phyloP scores from a whole-genome alignment of 2,329 filamentous ascomycete species.

The Exophiala dermatitidis region DNA sequence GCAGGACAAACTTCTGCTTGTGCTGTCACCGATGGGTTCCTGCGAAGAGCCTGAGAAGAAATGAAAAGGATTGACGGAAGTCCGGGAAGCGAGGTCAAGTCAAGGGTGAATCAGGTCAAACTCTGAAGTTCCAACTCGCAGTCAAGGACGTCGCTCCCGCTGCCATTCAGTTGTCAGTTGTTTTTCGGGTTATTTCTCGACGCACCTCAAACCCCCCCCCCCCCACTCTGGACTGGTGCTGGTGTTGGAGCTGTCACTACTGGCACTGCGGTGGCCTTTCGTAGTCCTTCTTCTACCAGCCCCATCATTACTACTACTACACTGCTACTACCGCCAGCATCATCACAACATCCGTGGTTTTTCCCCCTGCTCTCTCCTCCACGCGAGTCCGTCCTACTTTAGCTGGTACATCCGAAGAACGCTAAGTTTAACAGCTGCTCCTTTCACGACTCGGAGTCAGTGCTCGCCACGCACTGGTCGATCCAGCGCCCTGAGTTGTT shows the following conservation, averaged over 20 bases:
- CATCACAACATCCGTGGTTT: too few relatives aligned
- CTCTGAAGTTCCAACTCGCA: neutral
- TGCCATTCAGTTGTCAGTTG: neutral
- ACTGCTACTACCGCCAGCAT: too few relatives aligned
- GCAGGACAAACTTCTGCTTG: neutral
- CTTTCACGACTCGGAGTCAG: neutral
- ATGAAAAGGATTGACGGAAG: neutral
- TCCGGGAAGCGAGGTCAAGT: neutral
- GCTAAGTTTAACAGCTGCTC: too few relatives aligned
- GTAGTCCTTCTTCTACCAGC: too few relatives aligned
- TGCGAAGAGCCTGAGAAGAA: neutral
- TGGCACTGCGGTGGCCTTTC: too few relatives aligned
- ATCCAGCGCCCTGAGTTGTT: neutral
- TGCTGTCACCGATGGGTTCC: neutral
- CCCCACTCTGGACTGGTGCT: neutral
- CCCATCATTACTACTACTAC: too few relatives aligned
- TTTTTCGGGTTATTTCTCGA: neutral
- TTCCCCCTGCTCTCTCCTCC: too few relatives aligned
- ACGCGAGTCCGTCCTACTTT: too few relatives aligned
- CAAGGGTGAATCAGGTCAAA: neutral
- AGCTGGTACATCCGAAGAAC: too few relatives aligned
- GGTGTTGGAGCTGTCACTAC: too few relatives aligned
- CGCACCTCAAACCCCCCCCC: neutral
- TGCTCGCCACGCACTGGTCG: neutral
- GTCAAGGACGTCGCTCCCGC: neutral